Evolutionary conservation across 163 green algal species (phyloP).

Genomic region (Scenedesmus sp.): DNA sequence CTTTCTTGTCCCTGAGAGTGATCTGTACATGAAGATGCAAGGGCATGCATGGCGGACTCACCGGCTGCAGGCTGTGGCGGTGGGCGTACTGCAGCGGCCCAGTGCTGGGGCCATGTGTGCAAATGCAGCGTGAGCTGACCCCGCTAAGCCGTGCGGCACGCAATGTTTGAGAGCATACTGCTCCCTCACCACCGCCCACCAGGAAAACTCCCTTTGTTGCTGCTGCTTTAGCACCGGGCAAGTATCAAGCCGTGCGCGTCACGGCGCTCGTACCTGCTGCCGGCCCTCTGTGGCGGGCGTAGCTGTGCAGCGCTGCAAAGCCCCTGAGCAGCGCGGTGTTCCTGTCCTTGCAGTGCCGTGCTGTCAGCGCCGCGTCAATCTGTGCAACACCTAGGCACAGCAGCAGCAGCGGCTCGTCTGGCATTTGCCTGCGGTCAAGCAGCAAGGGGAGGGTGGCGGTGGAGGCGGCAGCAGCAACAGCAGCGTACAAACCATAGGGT

Average conservation of each 20-base stretch:
- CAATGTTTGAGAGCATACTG: too few relatives aligned
- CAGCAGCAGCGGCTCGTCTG: slow-evolving; percentile 80
- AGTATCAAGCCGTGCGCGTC: not conserved
- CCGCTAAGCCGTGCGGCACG: too few relatives aligned
- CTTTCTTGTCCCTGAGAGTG: too few relatives aligned
- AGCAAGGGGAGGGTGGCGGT: not conserved
- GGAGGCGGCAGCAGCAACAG: slow-evolving; percentile 21
- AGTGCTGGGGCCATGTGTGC: too few relatives aligned
- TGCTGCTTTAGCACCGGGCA: not conserved
- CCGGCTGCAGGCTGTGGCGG: too few relatives aligned
- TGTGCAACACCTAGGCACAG: slow-evolving; percentile 77
- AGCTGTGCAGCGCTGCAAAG: slow-evolving; percentile 69
- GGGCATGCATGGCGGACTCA: too few relatives aligned
- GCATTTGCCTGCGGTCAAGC: slow-evolving; percentile 48
- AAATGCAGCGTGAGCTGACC: too few relatives aligned
- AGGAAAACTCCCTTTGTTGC: not conserved
- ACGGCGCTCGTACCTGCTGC: not conserved
- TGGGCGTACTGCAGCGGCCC: too few relatives aligned
- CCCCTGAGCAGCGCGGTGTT: slow-evolving; percentile 70
- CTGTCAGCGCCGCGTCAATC: slow-evolving; percentile 66
- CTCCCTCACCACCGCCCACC: too few relatives aligned
- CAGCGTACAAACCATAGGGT: not conserved
- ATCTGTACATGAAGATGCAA: too few relatives aligned
- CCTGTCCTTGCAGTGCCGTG: slow-evolving; percentile 38
- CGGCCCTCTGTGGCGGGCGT: slow-evolving; percentile 34